Evolutionary conservation across 371 early-diverging fungal species (phyloP).

Genomic region (Mortierella sp.): DNA sequence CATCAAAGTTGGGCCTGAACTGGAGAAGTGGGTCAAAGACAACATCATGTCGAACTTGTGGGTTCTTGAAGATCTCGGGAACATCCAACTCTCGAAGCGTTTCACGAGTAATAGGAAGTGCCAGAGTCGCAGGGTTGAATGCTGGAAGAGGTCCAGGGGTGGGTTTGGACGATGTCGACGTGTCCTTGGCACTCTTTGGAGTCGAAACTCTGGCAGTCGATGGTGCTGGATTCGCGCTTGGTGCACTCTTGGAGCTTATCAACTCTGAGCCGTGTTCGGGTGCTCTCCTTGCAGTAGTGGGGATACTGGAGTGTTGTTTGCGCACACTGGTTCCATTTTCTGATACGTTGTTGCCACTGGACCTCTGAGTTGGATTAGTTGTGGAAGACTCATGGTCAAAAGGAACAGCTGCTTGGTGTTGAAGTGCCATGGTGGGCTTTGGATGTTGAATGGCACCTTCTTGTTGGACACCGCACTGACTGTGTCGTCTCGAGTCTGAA

Average conservation of each 20-base stretch:
- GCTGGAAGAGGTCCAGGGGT: background rate
- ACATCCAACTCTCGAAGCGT: conserved; percentile 72
- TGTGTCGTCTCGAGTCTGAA: background rate
- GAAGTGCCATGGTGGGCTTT: no score
- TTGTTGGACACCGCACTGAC: background rate
- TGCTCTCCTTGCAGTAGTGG: no score
- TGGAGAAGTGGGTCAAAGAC: conserved; percentile 78
- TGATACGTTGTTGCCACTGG: no score
- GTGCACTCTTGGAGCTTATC: no score
- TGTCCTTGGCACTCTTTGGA: background rate
- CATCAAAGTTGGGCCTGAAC: conserved; percentile 80
- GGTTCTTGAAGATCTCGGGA: conserved; percentile 71
- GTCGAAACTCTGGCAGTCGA: background rate
- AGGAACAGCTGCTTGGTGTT: no score
- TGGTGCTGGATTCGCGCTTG: no score
- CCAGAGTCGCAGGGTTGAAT: conserved; percentile 17
- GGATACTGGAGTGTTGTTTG: no score
- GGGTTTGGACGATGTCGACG: conserved; percentile 6
- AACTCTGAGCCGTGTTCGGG: no score
- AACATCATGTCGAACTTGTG: conserved; percentile 82
- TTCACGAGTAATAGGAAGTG: conserved; percentile 69
- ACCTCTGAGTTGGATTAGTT: no score
- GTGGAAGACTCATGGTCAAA: no score
- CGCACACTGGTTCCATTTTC: no score
- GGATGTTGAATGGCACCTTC: conserved; percentile 3